Evolutionary conservation across 164 flowering plant species (phyloP).

Genomic region (Kalanchoe fedtschenkoi): DNA sequence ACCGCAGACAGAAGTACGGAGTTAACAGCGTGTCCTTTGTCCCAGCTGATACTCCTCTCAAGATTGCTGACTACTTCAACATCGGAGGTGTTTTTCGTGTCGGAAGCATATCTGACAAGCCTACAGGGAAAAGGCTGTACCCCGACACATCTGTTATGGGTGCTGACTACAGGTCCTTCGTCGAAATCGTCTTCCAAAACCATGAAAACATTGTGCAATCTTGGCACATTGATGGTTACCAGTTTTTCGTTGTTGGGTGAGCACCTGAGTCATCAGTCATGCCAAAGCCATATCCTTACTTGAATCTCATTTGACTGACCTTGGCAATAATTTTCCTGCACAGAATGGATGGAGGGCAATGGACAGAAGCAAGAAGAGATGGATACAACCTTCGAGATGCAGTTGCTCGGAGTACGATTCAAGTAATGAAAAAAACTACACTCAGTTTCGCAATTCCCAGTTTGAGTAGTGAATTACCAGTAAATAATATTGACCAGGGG

Average conservation of each 20-base stretch:
- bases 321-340: not conserved
- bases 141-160: slow-evolving; percentile 5
- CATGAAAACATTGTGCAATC: not conserved
- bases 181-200: not conserved
- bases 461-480: too few species aligned
- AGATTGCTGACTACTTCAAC: slow-evolving; percentile 1
- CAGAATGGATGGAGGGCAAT: slow-evolving; percentile 74
- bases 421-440: slow-evolving; percentile 26
- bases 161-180: not conserved
- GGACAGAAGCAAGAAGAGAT: slow-evolving; percentile 43
- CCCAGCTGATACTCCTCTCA: slow-evolving; percentile 4
- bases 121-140: not conserved
- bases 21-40: slow-evolving; percentile 4
- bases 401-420: slow-evolving; percentile 52
- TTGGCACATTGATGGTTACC: slow-evolving; percentile 3
- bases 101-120: slow-evolving; percentile 1
- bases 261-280: not conserved
- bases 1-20: not conserved
- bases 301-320: not conserved
- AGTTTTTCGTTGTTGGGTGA: slow-evolving; percentile 4
- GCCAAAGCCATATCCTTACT: not conserved
- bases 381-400: slow-evolving; percentile 71
- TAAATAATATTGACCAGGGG: not conserved
- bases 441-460: not conserved
- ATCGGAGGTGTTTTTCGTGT: slow-evolving; percentile 4